phyloP scores from a whole-genome alignment of 2,329 filamentous ascomycete genomes.

The Claviceps fusiformis region DNA sequence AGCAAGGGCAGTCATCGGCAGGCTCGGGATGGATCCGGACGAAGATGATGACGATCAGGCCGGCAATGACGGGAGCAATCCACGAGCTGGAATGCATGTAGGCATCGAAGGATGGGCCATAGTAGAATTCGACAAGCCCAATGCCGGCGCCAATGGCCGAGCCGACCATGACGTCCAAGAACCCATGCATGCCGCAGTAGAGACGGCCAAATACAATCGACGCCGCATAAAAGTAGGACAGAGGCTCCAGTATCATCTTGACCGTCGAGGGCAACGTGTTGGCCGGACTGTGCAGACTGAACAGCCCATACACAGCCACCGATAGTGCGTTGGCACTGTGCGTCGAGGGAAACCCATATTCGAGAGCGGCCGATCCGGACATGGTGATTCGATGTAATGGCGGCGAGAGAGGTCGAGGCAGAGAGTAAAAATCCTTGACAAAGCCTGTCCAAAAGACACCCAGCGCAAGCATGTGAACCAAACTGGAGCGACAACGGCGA shows the following conservation, averaged over 20 bases:
- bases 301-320: constrained; percentile 72
- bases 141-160: constrained; percentile 60
- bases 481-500: constrained; percentile 22
- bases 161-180: constrained; percentile 77
- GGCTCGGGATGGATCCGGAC: constrained; percentile 90
- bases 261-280: constrained; percentile 45
- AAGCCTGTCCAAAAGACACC: constrained; percentile 86
- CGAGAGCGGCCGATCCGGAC: constrained; percentile 87
- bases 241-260: constrained; percentile 47
- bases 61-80: constrained; percentile 48
- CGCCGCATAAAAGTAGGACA: constrained; percentile 71
- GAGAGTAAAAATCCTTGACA: constrained; percentile 83
- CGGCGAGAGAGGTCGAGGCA: constrained; percentile 82
- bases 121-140: constrained; percentile 45
- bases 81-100: constrained; percentile 56
- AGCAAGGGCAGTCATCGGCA: constrained; percentile 92
- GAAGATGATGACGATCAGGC: constrained; percentile 55
- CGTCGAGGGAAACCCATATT: constrained; percentile 95
- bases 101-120: constrained; percentile 49
- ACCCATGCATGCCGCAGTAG: constrained; percentile 98
- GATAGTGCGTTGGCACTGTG: constrained; percentile 96
- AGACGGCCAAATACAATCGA: constrained; percentile 86
- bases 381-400: constrained; percentile 91
- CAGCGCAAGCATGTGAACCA: constrained; percentile 62
- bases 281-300: constrained; percentile 53